Conservation (phyloP, 176 grass and related monocot genomes). For the Carex myosuroides region DNA sequence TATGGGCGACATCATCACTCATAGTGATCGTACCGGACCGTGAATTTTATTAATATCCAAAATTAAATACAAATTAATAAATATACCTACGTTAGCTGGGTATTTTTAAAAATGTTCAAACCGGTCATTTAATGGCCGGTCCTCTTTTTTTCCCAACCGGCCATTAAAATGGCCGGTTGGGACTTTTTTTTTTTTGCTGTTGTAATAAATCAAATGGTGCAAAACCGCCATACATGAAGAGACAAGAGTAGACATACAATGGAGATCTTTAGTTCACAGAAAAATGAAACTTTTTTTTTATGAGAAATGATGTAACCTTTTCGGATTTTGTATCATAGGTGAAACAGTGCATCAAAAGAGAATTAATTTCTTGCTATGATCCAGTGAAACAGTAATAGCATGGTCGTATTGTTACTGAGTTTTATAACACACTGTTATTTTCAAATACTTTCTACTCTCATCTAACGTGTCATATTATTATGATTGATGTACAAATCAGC, state of each 20-base stretch:
- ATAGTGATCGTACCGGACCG: too few species aligned
- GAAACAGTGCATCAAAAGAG: slow-evolving; percentile 15
- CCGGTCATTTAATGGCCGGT: too few species aligned
- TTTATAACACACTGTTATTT: not conserved
- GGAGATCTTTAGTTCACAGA: not conserved
- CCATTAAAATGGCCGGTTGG: too few species aligned
- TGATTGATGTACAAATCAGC: not conserved
- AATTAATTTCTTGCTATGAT: not conserved
- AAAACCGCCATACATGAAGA: not conserved
- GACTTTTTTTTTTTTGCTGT: too few species aligned
- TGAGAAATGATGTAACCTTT: not conserved
- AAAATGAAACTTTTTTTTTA: not conserved
- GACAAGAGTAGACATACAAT: not conserved
- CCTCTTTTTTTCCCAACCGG: too few species aligned
- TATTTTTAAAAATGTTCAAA: too few species aligned
- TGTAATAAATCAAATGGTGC: not conserved
- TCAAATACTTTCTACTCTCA: not conserved
- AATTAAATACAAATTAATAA: too few species aligned
- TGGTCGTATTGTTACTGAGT: not conserved
- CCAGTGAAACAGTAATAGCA: too few species aligned
- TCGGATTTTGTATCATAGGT: not conserved
- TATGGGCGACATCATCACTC: too few species aligned
- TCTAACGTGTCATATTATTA: not conserved
- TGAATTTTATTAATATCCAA: too few species aligned
- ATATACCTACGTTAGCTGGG: too few species aligned